Conservation (phyloP, 441 rosid genomes). For the Geranium incanum region DNA sequence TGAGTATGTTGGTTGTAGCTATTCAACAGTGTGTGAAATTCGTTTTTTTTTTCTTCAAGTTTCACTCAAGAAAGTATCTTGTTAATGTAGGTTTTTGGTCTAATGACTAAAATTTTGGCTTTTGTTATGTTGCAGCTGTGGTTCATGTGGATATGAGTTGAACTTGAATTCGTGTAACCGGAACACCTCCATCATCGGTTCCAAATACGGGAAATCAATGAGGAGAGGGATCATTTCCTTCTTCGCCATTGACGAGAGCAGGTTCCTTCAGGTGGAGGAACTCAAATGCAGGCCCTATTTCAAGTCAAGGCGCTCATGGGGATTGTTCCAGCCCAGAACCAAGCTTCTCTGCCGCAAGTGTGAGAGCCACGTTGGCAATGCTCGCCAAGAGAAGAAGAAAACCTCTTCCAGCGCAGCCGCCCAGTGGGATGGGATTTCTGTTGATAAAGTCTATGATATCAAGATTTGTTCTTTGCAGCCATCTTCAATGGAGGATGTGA, state of each 20-base stretch:
- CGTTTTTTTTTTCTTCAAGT: too few species aligned
- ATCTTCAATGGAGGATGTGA: not conserved
- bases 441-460: not conserved
- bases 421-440: not conserved
- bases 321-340: not conserved
- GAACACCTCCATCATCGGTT: slow-evolving; percentile 1
- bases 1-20: too few species aligned
- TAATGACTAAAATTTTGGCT: not conserved
- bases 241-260: slow-evolving; percentile 7
- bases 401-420: not conserved
- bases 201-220: not conserved
- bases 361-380: not conserved
- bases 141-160: not conserved
- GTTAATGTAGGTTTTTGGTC: too few species aligned
- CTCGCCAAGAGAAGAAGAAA: slow-evolving; percentile 3
- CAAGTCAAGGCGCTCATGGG: not conserved
- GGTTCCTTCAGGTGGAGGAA: slow-evolving; percentile 5
- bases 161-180: not conserved
- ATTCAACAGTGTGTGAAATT: too few species aligned
- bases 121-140: not conserved
- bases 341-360: slow-evolving; percentile 5
- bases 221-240: slow-evolving; percentile 1
- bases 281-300: slow-evolving; percentile 3
- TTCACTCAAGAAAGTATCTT: too few species aligned
- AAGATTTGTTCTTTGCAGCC: not conserved